phyloP scores from a whole-genome alignment of 352 stramenopile genomes.

The Phytopythium vexans region DNA sequence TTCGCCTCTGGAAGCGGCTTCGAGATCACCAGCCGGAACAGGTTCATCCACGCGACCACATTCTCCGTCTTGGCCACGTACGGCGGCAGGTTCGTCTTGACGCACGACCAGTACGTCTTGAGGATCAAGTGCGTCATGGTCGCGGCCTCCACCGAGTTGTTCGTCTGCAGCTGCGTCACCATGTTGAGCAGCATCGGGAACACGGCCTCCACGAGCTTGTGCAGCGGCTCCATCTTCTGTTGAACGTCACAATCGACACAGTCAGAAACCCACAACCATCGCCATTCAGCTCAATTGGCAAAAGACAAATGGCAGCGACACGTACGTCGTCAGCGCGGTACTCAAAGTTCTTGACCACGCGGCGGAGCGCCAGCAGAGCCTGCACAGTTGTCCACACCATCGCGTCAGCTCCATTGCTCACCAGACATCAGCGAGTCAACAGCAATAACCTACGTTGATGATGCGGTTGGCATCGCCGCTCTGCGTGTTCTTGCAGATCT shows the following conservation, averaged over 20 bases:
- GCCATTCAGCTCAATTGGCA: too few relatives aligned
- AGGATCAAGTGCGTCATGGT: slow-evolving; percentile 94
- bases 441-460: slow-evolving; percentile 46
- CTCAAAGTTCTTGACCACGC: slow-evolving; percentile 98
- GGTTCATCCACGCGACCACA: slow-evolving; percentile 93
- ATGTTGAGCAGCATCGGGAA: slow-evolving; percentile 94
- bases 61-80: slow-evolving; percentile 79
- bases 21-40: slow-evolving; percentile 79
- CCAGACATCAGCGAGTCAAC: not conserved
- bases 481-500: slow-evolving; percentile 90
- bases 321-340: slow-evolving; percentile 91
- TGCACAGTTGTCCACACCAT: slow-evolving; percentile 48
- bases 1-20: slow-evolving; percentile 91
- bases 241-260: not conserved
- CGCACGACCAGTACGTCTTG: slow-evolving; percentile 98
- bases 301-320: too few relatives aligned
- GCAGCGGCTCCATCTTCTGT: slow-evolving; percentile 81
- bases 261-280: not conserved
- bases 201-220: slow-evolving; percentile 89
- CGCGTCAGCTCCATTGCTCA: not conserved
- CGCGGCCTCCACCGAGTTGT: slow-evolving; percentile 90
- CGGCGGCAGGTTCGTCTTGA: slow-evolving; percentile 93
- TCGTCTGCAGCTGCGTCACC: slow-evolving; percentile 78
- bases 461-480: slow-evolving; percentile 82
- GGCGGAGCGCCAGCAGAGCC: slow-evolving; percentile 93